Percentiles rank a stretch among this genome's conserved stretches.
Conservation (phyloP, 2,329 filamentous ascomycete species). For the Tolypocladium pustulatum region DNA sequence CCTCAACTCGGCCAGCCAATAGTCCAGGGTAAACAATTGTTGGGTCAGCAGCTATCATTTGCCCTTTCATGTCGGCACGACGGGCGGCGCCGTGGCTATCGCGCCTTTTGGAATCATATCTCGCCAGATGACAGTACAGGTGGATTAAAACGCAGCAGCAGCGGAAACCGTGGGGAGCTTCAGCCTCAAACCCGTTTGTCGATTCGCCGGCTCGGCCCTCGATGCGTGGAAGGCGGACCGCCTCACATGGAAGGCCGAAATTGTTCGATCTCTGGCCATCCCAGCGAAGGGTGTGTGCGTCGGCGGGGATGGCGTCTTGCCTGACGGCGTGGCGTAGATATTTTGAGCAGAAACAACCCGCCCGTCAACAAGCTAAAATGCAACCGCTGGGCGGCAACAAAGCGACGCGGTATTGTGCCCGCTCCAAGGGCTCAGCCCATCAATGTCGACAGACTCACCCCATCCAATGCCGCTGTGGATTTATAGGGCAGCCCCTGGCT, state of each 20-base stretch:
- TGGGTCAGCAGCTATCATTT: background rate
- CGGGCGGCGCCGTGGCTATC: background rate
- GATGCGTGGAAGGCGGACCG: conserved; percentile 14
- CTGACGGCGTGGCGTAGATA: background rate
- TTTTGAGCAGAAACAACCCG: background rate
- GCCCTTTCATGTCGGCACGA: background rate
- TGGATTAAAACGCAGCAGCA: background rate
- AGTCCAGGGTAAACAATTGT: background rate
- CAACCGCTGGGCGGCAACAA: background rate
- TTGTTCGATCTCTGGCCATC: conserved; percentile 2
- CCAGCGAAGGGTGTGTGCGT: background rate
- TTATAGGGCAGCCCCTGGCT: background rate
- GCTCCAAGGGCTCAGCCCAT: background rate
- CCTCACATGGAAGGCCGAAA: conserved; percentile 12
- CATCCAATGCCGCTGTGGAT: background rate
- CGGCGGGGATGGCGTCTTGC: background rate
- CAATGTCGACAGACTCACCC: background rate
- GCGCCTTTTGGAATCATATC: background rate
- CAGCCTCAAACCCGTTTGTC: background rate
- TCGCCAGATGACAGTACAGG: background rate
- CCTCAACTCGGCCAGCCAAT: background rate
- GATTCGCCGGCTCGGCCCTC: conserved; percentile 10
- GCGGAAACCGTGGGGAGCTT: background rate
- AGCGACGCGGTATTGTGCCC: background rate
- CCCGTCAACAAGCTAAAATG: background rate